Evolutionary conservation across 179 eudicot species (phyloP).

Genomic region (Pouteria campechiana): DNA sequence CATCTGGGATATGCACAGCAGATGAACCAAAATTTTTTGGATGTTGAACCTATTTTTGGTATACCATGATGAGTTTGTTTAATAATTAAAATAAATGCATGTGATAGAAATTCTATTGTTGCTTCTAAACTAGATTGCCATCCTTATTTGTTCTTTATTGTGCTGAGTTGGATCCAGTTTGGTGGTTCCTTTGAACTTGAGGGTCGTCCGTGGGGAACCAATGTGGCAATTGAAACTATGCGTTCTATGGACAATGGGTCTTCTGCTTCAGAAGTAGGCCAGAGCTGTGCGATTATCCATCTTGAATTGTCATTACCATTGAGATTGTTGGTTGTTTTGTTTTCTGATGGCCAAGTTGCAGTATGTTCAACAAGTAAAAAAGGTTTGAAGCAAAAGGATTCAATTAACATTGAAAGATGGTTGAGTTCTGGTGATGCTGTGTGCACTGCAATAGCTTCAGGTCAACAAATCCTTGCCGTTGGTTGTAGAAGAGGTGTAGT

Average conservation of each 20-base stretch:
- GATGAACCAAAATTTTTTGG: too few species aligned
- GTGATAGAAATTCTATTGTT: too few species aligned
- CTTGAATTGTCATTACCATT: slow-evolving; percentile 53
- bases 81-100: too few species aligned
- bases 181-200: slow-evolving; percentile 59
- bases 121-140: background rate
- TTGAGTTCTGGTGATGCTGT: slow-evolving; percentile 75
- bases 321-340: slow-evolving; percentile 57
- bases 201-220: slow-evolving; percentile 19
- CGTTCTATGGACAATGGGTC: slow-evolving; percentile 50
- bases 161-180: slow-evolving; percentile 66
- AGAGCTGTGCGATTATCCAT: slow-evolving; percentile 37
- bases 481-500: slow-evolving; percentile 80
- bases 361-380: slow-evolving; percentile 76
- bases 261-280: slow-evolving; percentile 25
- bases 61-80: too few species aligned
- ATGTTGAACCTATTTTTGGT: background rate
- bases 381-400: slow-evolving; percentile 69
- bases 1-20: too few species aligned
- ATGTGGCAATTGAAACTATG: slow-evolving; percentile 21
- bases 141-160: slow-evolving; percentile 1
- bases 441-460: slow-evolving; percentile 71
- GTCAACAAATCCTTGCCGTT: slow-evolving; percentile 89
- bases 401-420: slow-evolving; percentile 56
- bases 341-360: slow-evolving; percentile 64